These are phyloP conservation scores for Ulmus americana DNA, from an alignment of 331 rosid genomes.

Conservation along the genomic window DNA sequence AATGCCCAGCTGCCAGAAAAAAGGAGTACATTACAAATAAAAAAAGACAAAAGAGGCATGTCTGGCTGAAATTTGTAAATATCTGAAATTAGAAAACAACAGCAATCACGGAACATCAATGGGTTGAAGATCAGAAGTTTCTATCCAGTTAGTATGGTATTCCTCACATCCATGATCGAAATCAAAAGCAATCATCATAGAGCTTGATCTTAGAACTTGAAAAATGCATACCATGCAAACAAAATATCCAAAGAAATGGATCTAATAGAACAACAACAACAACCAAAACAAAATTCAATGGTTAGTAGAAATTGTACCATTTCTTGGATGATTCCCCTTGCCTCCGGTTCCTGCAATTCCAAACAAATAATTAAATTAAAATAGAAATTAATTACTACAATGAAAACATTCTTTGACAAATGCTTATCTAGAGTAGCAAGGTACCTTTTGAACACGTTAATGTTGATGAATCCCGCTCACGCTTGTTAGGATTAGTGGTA, in stretches of 20 bases:
- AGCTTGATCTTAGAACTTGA: background rate
- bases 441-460: slow-evolving; percentile 45
- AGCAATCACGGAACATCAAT: background rate
- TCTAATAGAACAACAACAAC: background rate
- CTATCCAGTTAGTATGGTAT: background rate
- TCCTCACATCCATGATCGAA: background rate
- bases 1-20: slow-evolving; percentile 50
- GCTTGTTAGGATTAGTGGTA: slow-evolving; percentile 37
- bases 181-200: background rate
- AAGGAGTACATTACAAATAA: slow-evolving; percentile 14
- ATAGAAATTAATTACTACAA: background rate
- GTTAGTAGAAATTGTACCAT: slow-evolving; percentile 20
- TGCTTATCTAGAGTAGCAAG: slow-evolving; percentile 44
- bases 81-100: background rate
- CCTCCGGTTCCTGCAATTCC: slow-evolving; percentile 50
- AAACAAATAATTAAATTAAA: slow-evolving; percentile 14
- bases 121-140: background rate
- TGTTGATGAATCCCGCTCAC: slow-evolving; percentile 37
- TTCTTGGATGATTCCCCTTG: slow-evolving; percentile 35
- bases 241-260: background rate
- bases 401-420: background rate
- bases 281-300: slow-evolving; percentile 3
- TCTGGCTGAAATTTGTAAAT: background rate
- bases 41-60: slow-evolving; percentile 1
- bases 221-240: background rate